Evolutionary conservation across 805 yeast species (phyloP).

Genomic region (Grigorovia yakushimaensis): DNA sequence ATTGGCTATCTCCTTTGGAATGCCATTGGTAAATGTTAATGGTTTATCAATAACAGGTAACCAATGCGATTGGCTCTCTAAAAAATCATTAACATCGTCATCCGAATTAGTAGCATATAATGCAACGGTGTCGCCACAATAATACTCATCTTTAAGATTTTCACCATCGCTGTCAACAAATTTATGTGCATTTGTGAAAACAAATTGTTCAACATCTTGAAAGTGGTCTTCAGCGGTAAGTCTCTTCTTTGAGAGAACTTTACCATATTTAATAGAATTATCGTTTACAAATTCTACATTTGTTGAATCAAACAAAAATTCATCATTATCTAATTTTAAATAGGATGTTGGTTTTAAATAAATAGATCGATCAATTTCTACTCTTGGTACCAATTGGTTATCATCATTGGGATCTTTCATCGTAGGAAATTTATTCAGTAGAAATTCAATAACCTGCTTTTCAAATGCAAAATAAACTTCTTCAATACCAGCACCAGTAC

Average conservation of each 20-base stretch:
- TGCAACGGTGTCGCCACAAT: slow-evolving; percentile 76
- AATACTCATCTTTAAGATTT: slow-evolving; percentile 28
- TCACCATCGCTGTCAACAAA: background rate
- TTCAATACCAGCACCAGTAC: slow-evolving; percentile 42
- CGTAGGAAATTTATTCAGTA: slow-evolving; percentile 30
- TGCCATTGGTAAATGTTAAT: slow-evolving; percentile 22
- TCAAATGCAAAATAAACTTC: slow-evolving; percentile 73
- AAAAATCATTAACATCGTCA: slow-evolving; percentile 50
- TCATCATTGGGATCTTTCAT: slow-evolving; percentile 8
- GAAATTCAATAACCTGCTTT: slow-evolving; percentile 32
- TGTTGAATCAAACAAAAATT: background rate
- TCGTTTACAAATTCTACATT: slow-evolving; percentile 13
- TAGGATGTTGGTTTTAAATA: slow-evolving; percentile 25
- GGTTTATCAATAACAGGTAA: slow-evolving; percentile 53
- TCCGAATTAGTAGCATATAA: slow-evolving; percentile 67
- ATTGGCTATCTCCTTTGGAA: slow-evolving; percentile 30
- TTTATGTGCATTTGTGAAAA: slow-evolving; percentile 27
- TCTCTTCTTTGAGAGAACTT: slow-evolving; percentile 41
- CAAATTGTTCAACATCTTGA: slow-evolving; percentile 75
- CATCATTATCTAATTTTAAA: slow-evolving; percentile 4
- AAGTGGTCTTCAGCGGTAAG: slow-evolving; percentile 67
- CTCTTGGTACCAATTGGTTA: slow-evolving; percentile 10
- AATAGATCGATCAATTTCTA: slow-evolving; percentile 14
- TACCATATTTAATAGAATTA: slow-evolving; percentile 31
- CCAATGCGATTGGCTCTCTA: slow-evolving; percentile 66